Evolutionary conservation across 1,139 yeast species (phyloP).

Genomic region (Yamadazyma diospyri): DNA sequence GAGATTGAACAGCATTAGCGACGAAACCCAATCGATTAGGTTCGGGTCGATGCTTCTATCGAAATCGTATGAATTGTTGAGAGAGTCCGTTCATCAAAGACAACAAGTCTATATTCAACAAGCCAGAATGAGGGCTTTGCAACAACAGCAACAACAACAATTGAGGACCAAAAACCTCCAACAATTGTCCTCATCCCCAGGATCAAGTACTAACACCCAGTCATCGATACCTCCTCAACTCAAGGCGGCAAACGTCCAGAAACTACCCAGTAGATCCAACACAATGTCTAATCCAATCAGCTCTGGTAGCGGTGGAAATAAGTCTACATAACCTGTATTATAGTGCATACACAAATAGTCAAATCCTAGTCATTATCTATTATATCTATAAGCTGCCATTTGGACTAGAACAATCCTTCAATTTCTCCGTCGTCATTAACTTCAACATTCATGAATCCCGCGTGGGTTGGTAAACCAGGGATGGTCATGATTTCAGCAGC

Average conservation of each 20-base stretch:
- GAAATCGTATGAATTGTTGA: slow-evolving; percentile 72
- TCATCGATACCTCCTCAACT: background rate
- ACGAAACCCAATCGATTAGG: slow-evolving; percentile 83
- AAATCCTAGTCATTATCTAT: slow-evolving; percentile 5
- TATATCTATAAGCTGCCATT: slow-evolving; percentile 1
- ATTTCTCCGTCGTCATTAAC: slow-evolving; percentile 76
- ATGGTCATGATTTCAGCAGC: slow-evolving; percentile 84
- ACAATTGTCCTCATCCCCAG: background rate
- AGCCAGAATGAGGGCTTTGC: slow-evolving; percentile 45
- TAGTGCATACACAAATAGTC: slow-evolving; percentile 7
- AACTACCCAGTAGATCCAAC: slow-evolving; percentile 6
- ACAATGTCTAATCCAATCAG: slow-evolving; percentile 7
- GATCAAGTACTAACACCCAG: background rate
- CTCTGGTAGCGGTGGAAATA: slow-evolving; percentile 9
- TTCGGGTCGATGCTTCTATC: slow-evolving; percentile 89
- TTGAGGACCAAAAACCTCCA: slow-evolving; percentile 9
- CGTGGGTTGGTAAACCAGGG: slow-evolving; percentile 80
- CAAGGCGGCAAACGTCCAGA: background rate
- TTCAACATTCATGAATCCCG: slow-evolving; percentile 83
- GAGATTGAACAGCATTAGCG: slow-evolving; percentile 73
- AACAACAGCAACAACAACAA: slow-evolving; percentile 32
- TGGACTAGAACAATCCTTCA: slow-evolving; percentile 66
- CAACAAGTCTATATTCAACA: slow-evolving; percentile 42
- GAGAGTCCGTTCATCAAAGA: slow-evolving; percentile 49
- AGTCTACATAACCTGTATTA: slow-evolving; percentile 5